These are phyloP conservation scores for Mortierella sp. DNA, from an alignment of 371 early-diverging fungal genomes.

Conservation along the genomic window DNA sequence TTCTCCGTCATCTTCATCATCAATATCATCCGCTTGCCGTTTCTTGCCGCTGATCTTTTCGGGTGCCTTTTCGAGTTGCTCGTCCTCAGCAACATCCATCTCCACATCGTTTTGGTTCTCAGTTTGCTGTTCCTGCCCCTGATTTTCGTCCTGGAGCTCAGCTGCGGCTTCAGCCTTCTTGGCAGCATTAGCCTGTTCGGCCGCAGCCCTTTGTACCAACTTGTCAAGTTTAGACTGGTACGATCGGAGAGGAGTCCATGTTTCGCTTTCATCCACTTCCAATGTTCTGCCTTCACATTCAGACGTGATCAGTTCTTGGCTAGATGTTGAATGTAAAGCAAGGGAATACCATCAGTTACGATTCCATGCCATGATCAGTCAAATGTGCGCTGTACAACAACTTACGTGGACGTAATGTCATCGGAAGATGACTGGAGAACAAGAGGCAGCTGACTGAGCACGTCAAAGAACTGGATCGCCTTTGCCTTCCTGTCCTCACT, in stretches of 20 bases:
- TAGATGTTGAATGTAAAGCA: conserved; percentile 5
- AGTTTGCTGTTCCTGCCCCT: conserved; percentile 6
- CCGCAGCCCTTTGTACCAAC: conserved; percentile 21
- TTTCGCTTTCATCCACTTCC: conserved; percentile 6
- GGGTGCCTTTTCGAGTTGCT: not conserved
- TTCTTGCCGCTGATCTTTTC: conserved; percentile 32
- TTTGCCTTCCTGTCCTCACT: conserved; percentile 12
- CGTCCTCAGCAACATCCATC: conserved; percentile 6
- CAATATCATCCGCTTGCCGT: conserved; percentile 32
- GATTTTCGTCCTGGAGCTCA: conserved; percentile 8
- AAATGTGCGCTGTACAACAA: too few relatives aligned
- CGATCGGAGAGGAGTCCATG: conserved; percentile 32
- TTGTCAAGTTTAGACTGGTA: conserved; percentile 45
- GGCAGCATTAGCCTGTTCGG: conserved; percentile 24
- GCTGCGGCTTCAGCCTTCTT: conserved; percentile 23
- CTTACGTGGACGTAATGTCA: conserved; percentile 32
- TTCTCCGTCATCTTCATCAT: conserved; percentile 3
- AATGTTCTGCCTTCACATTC: conserved; percentile 14
- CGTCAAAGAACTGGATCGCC: conserved; percentile 40
- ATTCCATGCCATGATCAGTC: too few relatives aligned
- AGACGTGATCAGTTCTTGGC: conserved; percentile 22
- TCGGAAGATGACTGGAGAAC: conserved; percentile 8
- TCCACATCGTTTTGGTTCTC: conserved; percentile 8
- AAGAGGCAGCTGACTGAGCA: conserved; percentile 29
- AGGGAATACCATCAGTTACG: not conserved